phyloP scores from a whole-genome alignment of 2,329 filamentous ascomycete genomes.

The Epichloe elymi region DNA sequence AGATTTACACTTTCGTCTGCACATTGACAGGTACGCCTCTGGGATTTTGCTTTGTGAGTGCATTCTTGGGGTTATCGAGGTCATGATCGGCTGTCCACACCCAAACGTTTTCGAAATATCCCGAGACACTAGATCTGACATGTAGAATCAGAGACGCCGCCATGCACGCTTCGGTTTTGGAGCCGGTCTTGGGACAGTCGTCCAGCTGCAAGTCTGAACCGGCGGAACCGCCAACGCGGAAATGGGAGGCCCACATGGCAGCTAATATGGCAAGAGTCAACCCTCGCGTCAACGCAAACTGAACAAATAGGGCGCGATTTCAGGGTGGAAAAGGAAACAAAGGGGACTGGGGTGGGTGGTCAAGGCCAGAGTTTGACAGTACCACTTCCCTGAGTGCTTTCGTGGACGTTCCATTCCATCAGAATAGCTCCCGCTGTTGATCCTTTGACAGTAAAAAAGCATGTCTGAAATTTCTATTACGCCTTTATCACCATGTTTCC shows the following conservation, averaged over 20 bases:
- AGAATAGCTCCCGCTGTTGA: conserved; percentile 54
- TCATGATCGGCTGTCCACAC: conserved; percentile 56
- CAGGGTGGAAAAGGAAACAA: too few species aligned
- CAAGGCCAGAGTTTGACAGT: not conserved
- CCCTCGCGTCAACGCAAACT: too few species aligned
- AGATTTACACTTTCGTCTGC: conserved; percentile 11
- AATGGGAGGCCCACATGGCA: conserved; percentile 35
- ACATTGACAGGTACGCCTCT: too few species aligned
- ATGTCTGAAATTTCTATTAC: conserved; percentile 59
- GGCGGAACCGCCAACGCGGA: conserved; percentile 56
- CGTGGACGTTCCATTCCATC: conserved; percentile 48
- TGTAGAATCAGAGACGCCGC: conserved; percentile 43
- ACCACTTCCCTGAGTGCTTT: conserved; percentile 5
- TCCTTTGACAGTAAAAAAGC: conserved; percentile 52
- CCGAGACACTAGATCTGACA: conserved; percentile 31
- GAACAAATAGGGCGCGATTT: too few species aligned
- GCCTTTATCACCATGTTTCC: conserved; percentile 44
- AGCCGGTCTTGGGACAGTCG: conserved; percentile 34
- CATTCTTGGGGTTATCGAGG: conserved; percentile 17
- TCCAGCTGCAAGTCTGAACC: conserved; percentile 48
- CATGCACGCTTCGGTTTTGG: conserved; percentile 40
- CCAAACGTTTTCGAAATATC: conserved; percentile 43
- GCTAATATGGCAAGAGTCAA: not conserved
- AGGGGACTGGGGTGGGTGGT: not conserved
- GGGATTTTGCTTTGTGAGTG: too few species aligned